Percentiles rank a stretch among this genome's conserved stretches.
These are phyloP conservation scores for Artemisia tridentata DNA, from an alignment of 129 eudicot species.

Conservation along the genomic window DNA sequence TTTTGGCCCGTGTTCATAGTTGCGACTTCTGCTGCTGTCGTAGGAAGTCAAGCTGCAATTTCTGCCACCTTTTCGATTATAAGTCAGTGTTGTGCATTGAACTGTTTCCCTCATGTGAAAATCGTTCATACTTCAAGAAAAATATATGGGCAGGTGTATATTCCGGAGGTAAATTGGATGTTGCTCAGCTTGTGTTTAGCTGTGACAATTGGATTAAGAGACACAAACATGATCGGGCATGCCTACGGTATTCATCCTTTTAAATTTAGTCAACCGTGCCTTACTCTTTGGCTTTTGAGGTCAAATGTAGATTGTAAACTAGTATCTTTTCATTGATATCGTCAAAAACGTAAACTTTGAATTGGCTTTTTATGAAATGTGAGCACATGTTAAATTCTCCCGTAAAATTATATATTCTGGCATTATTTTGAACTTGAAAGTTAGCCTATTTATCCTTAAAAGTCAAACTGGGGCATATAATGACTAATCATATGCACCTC, in stretches of 20 bases:
- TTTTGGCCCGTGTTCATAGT: constrained; percentile 68
- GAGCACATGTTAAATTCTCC: too few species aligned
- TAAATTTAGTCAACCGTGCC: background rate
- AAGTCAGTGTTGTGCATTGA: constrained; percentile 67
- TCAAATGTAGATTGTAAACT: background rate
- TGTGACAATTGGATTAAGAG: constrained; percentile 65
- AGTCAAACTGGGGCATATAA: too few species aligned
- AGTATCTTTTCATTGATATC: background rate
- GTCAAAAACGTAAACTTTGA: background rate
- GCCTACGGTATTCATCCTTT: constrained; percentile 57
- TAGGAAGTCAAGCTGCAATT: constrained; percentile 80
- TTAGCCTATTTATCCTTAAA: too few species aligned
- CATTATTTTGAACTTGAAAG: too few species aligned
- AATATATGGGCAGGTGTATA: constrained; percentile 70
- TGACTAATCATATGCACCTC: too few species aligned
- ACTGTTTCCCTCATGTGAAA: constrained; percentile 70
- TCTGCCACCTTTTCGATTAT: constrained; percentile 78
- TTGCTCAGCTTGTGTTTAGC: constrained; percentile 58
- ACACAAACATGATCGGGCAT: constrained; percentile 62
- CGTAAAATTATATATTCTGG: too few species aligned
- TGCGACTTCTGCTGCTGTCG: constrained; percentile 65
- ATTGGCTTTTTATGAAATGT: background rate
- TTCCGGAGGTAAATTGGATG: constrained; percentile 82
- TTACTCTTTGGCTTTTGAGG: constrained; percentile 1
- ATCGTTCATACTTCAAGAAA: constrained; percentile 74